Evolutionary conservation across 2,329 filamentous ascomycete genomes (phyloP).

Genomic region (Rosellinia necatrix): DNA sequence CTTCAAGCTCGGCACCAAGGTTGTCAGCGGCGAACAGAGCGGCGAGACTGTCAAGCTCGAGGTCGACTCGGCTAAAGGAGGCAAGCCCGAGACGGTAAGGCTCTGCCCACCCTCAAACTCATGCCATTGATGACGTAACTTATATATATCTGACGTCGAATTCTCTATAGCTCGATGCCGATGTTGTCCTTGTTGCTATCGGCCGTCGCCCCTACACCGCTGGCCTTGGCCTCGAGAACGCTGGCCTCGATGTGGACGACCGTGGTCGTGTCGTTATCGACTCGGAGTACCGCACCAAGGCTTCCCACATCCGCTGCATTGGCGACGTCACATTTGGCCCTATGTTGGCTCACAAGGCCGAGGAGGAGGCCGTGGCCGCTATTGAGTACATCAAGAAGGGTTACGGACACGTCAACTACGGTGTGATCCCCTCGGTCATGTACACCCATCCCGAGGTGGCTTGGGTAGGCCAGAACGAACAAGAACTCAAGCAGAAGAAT

Average conservation of each 20-base stretch:
- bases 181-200: constrained; percentile 95
- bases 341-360: constrained; percentile 99
- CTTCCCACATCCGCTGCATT: constrained; percentile 94
- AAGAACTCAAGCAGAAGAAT: constrained; percentile 87
- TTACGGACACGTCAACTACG: constrained; percentile 98
- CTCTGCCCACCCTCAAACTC: not conserved
- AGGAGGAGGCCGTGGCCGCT: constrained; percentile 94
- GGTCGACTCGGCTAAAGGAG: constrained; percentile 91
- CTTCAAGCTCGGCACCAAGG: constrained; percentile 98
- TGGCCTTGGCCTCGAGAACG: constrained; percentile 90
- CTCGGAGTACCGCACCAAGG: constrained; percentile 97
- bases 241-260: constrained; percentile 89
- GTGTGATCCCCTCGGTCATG: constrained; percentile 97
- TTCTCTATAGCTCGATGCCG: constrained; percentile 77
- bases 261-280: constrained; percentile 95
- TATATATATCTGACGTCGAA: constrained; percentile 1
- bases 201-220: constrained; percentile 93
- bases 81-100: constrained; percentile 86
- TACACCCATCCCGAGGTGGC: constrained; percentile 98
- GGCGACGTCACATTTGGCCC: constrained; percentile 96
- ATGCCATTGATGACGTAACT: not conserved
- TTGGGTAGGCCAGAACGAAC: constrained; percentile 97
- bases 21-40: constrained; percentile 79
- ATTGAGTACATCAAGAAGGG: constrained; percentile 98
- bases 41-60: constrained; percentile 80